phyloP scores from a whole-genome alignment of 2,329 filamentous ascomycete genomes.

The Paecilomyces variotii region DNA sequence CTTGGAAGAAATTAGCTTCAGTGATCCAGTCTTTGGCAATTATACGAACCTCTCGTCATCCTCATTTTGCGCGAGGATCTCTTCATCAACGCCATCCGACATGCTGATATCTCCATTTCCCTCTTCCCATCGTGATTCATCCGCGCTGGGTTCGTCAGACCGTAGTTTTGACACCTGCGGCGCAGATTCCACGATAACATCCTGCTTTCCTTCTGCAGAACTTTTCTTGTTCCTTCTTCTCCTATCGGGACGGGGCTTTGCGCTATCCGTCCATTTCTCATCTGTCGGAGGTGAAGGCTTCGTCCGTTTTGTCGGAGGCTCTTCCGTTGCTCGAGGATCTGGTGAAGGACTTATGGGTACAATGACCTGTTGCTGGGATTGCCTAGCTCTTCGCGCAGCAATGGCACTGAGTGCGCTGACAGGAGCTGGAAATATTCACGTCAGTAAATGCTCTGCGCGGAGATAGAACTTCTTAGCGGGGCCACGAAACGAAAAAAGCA shows the following conservation, averaged over 20 bases:
- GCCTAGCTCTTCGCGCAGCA: conserved; percentile 35
- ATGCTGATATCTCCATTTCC: not conserved
- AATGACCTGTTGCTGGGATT: conserved; percentile 21
- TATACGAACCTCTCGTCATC: conserved; percentile 18
- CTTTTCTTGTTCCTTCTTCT: conserved; percentile 8
- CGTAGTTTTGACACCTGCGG: not conserved
- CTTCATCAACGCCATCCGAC: conserved; percentile 8
- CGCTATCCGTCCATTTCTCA: conserved; percentile 6
- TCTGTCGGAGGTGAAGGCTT: conserved; percentile 20
- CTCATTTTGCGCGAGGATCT: conserved; percentile 15
- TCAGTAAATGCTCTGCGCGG: conserved; percentile 1
- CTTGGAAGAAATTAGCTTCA: conserved; percentile 14
- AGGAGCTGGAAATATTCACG: conserved; percentile 17
- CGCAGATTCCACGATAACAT: conserved; percentile 7
- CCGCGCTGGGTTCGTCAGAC: conserved; percentile 9
- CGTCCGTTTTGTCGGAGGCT: conserved; percentile 28
- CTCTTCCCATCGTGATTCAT: conserved; percentile 8
- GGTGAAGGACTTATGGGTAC: conserved; percentile 11
- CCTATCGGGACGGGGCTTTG: not conserved
- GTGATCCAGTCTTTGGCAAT: not conserved
- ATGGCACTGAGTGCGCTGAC: conserved; percentile 27
- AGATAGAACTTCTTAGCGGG: not conserved
- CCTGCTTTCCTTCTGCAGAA: conserved; percentile 13
- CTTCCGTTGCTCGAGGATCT: conserved; percentile 12
- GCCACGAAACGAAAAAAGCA: not conserved